Conservation (phyloP, 164 flowering plant genomes). For the Dillenia turbinata region DNA sequence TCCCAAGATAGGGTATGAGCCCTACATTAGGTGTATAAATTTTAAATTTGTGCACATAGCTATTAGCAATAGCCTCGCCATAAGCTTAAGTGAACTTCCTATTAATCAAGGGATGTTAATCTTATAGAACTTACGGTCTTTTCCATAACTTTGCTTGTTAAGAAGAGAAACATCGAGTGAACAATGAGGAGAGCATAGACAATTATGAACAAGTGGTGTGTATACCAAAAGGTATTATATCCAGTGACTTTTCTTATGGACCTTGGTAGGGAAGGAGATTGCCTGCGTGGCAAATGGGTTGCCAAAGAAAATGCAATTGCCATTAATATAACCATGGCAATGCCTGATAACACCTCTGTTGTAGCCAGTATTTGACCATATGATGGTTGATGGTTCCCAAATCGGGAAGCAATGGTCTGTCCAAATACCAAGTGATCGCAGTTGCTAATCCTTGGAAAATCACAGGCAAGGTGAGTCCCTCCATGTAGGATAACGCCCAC, state of each 20-base stretch:
- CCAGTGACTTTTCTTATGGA: conserved; percentile 32
- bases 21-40: too few relatives aligned
- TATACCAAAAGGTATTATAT: conserved; percentile 52
- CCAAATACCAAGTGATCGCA: conserved; percentile 21
- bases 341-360: conserved; percentile 41
- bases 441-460: conserved; percentile 41
- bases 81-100: not conserved
- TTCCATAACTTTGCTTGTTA: conserved; percentile 26
- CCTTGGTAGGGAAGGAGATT: conserved; percentile 25
- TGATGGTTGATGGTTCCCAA: conserved; percentile 40
- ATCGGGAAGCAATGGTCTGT: conserved; percentile 30
- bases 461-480: conserved; percentile 47
- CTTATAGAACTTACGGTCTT: conserved; percentile 33
- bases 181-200: conserved; percentile 48
- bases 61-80: too few relatives aligned
- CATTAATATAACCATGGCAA: conserved; percentile 45
- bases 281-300: conserved; percentile 32
- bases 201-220: conserved; percentile 45
- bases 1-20: too few relatives aligned
- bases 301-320: conserved; percentile 41
- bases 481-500: conserved; percentile 50
- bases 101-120: not conserved
- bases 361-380: conserved; percentile 40
- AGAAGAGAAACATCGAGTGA: conserved; percentile 50
- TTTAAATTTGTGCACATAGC: too few relatives aligned